Conservation (phyloP, 352 stramenopile genomes). For the Pythium volutum region DNA sequence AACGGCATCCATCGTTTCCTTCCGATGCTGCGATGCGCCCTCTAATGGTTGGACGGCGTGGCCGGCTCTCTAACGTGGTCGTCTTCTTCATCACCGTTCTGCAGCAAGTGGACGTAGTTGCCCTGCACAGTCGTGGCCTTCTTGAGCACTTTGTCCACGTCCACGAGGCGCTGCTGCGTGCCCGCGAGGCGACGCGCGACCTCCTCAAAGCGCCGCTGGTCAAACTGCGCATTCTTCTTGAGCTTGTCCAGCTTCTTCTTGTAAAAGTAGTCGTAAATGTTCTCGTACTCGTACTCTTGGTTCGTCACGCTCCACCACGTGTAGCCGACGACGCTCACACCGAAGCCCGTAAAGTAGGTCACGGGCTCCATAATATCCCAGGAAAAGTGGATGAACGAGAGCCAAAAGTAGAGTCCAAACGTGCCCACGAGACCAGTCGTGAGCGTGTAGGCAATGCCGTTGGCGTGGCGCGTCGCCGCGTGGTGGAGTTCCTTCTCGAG, state of each 20-base stretch:
- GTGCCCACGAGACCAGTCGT: constrained; percentile 64
- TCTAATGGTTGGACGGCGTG: constrained; percentile 5
- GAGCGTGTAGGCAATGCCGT: constrained; percentile 48
- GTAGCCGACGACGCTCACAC: constrained; percentile 72
- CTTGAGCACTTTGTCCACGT: constrained; percentile 56
- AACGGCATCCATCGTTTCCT: background rate
- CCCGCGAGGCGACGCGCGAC: constrained; percentile 38
- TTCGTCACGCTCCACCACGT: constrained; percentile 84
- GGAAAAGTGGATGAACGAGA: constrained; percentile 87
- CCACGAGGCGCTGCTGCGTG: constrained; percentile 38
- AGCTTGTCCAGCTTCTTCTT: constrained; percentile 58
- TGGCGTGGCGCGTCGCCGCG: constrained; percentile 58
- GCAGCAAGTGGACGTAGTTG: constrained; percentile 64
- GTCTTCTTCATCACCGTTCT: constrained; percentile 18
- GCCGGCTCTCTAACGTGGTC: background rate
- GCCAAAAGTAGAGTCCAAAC: constrained; percentile 86
- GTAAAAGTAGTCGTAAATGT: constrained; percentile 86
- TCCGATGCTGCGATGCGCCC: background rate
- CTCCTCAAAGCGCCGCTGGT: constrained; percentile 41
- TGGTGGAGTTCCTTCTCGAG: constrained; percentile 59
- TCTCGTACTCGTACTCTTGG: constrained; percentile 87
- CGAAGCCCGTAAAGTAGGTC: constrained; percentile 87
- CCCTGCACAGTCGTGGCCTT: constrained; percentile 65
- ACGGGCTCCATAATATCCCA: constrained; percentile 91
- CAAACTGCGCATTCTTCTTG: constrained; percentile 53